Conservation (phyloP, 805 yeast species). For the Yarrowia sp. region DNA sequence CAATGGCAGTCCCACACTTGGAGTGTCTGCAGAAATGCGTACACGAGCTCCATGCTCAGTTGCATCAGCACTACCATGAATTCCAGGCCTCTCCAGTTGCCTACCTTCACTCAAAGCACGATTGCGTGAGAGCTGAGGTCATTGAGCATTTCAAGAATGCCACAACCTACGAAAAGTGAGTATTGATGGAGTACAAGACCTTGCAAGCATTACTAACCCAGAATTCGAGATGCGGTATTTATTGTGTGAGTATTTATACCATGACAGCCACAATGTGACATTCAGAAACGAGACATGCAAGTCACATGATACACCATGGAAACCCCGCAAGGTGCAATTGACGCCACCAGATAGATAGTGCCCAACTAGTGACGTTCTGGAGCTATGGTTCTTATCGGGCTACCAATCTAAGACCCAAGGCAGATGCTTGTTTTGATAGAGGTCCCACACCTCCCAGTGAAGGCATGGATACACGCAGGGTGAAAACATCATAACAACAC, state of each 20-base stretch:
- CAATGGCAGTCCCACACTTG: neutral
- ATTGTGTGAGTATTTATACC: slow-evolving; percentile 21
- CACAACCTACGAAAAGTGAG: slow-evolving; percentile 23
- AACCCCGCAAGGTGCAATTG: neutral
- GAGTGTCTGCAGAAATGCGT: slow-evolving; percentile 11
- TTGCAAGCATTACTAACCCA: slow-evolving; percentile 3
- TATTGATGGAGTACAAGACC: neutral
- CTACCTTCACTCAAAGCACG: neutral
- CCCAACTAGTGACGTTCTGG: neutral
- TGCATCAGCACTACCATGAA: slow-evolving; percentile 15
- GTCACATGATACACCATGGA: neutral
- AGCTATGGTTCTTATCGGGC: neutral
- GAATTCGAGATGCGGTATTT: slow-evolving; percentile 25
- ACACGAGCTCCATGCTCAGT: slow-evolving; percentile 7
- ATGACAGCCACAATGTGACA: neutral
- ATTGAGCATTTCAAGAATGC: slow-evolving; percentile 22
- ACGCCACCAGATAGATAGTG: neutral
- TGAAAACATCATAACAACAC: too few species aligned
- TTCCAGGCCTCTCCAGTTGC: slow-evolving; percentile 24
- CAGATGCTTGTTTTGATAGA: too few species aligned
- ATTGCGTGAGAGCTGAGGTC: neutral
- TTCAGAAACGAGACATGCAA: neutral
- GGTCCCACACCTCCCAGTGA: too few species aligned
- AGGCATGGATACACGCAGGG: too few species aligned
- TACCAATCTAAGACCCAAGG: neutral